Evolutionary conservation across 768 basidiomycete species (phyloP).

Genomic region (Leccinum rimulosum): DNA sequence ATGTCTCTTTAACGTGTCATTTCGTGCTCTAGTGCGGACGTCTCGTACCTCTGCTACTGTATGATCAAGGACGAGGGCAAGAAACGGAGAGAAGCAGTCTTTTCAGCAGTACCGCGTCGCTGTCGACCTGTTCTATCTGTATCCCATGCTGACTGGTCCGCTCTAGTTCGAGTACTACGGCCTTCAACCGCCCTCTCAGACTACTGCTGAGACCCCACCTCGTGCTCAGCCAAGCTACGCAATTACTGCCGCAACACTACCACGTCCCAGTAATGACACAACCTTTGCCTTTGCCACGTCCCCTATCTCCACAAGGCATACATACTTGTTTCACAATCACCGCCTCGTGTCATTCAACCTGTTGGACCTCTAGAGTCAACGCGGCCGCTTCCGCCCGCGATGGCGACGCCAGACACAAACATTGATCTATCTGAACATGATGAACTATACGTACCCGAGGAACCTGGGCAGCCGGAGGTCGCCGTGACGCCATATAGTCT

Average conservation of each 20-base stretch:
- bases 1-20: not conserved
- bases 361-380: no score
- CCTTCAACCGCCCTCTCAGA: conserved; percentile 19
- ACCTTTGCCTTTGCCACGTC: conserved; percentile 1
- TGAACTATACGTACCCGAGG: conserved; percentile 19
- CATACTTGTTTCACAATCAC: conserved; percentile 14
- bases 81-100: conserved; percentile 50
- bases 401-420: no score
- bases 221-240: conserved; percentile 6
- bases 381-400: no score
- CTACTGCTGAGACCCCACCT: conserved; percentile 6
- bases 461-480: conserved; percentile 9
- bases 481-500: conserved; percentile 26
- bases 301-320: conserved; percentile 10
- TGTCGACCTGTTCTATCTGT: not conserved
- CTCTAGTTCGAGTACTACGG: conserved; percentile 40
- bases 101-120: conserved; percentile 50
- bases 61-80: conserved; percentile 58
- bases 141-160: conserved; percentile 5
- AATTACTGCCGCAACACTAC: conserved; percentile 13
- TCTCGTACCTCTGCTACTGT: conserved; percentile 65
- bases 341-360: no score
- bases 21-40: conserved; percentile 47
- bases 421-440: no score
- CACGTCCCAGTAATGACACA: conserved; percentile 7